Evolutionary conservation across 208 protist genomes (phyloP).

Genomic region (Phytomonas serpens): DNA sequence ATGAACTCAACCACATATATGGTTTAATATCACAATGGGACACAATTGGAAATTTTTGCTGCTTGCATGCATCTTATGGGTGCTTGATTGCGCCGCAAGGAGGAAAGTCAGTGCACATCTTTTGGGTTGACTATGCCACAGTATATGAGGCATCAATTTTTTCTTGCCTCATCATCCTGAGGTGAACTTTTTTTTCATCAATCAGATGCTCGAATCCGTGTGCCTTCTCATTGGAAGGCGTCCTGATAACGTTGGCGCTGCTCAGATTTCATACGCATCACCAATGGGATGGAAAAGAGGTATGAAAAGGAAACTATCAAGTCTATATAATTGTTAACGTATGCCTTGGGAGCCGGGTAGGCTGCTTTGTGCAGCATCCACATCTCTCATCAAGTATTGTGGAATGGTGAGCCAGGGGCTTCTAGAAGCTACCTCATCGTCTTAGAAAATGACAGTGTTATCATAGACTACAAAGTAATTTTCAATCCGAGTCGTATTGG

Average conservation of each 20-base stretch:
- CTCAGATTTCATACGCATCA: conserved; percentile 15
- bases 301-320: background rate
- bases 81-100: background rate
- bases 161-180: conserved; percentile 53
- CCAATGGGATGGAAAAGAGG: background rate
- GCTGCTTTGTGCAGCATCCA: conserved; percentile 37
- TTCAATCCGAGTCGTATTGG: conserved; percentile 5
- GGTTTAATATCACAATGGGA: background rate
- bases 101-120: background rate
- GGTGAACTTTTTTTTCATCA: conserved; percentile 48
- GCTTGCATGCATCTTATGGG: background rate
- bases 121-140: background rate
- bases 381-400: background rate
- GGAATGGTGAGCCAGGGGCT: conserved; percentile 10
- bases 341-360: conserved; percentile 35
- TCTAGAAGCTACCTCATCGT: conserved; percentile 24
- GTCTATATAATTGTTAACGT: conserved; percentile 17
- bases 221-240: background rate
- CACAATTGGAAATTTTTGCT: background rate
- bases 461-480: conserved; percentile 58
- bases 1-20: background rate
- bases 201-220: conserved; percentile 5
- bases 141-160: conserved; percentile 32
- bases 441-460: conserved; percentile 38
- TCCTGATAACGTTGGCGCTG: conserved; percentile 13